Evolutionary conservation across 306 rosid genomes (phyloP).

Genomic region (Vachellia collinsii): DNA sequence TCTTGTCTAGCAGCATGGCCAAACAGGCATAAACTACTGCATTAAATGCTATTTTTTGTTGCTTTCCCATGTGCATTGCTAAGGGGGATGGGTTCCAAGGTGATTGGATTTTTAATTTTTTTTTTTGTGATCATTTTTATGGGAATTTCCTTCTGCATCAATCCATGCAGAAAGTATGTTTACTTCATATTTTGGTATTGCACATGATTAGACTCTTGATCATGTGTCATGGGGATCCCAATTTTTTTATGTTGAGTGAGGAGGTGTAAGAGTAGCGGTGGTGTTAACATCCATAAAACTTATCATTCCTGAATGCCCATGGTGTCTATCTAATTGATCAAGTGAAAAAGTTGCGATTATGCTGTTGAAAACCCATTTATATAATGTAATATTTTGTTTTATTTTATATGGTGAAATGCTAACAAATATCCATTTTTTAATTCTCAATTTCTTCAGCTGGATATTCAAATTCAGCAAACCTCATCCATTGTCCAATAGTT

Average conservation of each 20-base stretch:
- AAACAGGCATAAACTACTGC: conserved; percentile 11
- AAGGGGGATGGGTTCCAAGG: background rate
- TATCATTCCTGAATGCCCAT: background rate
- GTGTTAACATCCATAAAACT: background rate
- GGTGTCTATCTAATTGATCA: background rate
- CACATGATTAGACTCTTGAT: conserved; percentile 13
- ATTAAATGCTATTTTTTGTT: background rate
- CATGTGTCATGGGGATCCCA: conserved; percentile 2
- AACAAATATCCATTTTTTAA: conserved; percentile 30
- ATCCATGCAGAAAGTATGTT: background rate
- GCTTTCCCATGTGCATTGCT: background rate
- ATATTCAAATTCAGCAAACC: conserved; percentile 68
- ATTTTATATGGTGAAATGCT: conserved; percentile 19
- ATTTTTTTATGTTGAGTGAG: background rate
- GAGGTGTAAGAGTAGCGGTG: conserved; percentile 11
- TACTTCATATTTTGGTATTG: background rate
- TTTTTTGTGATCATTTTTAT: conserved; percentile 13
- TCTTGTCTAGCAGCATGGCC: background rate
- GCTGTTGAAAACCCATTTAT: background rate
- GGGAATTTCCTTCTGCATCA: background rate
- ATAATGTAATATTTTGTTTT: background rate
- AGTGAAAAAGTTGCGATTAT: background rate
- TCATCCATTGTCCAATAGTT: conserved; percentile 47
- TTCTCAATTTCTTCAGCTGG: conserved; percentile 75
- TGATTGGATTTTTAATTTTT: background rate